Base-by-base conservation (phyloP, 2,329 filamentous ascomycete genomes). In the Ophiostoma ulmi region DNA sequence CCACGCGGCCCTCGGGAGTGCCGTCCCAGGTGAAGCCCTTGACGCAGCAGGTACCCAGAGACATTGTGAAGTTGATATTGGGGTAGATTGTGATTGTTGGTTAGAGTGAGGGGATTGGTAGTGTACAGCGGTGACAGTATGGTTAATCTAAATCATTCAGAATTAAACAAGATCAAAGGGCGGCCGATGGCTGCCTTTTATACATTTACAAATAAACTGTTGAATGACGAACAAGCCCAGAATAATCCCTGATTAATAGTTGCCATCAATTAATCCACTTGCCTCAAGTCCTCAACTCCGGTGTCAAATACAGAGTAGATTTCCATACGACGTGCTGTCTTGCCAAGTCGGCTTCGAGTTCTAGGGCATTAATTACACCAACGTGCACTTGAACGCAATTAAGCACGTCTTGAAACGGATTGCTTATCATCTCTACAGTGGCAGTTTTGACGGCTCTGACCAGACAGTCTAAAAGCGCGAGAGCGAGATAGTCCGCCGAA, bases 11-110 rank as follows among this genome's bases (percentile, higher is more conserved):
- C 17, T 76, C 77, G 10, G 81, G 80, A 5, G 75, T 75, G 65
- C 80, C 80, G 1, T 77, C 74, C 74, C 82, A 80, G 36, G 80
- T 72, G 52, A 76, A 76, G 72, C 82, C 82, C 52, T 72, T 75
- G 76, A 82, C 80, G 73, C 81, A 83, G 71, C 73, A 74, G 22
- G 38, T 22, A 6, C 55, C 48, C 17, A 72, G 35, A 41, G 72
- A 52, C 72, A 72, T 72, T 44, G 31, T 44, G 41, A 5, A 44
- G 10, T 14, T 44, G 31, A 31, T 31, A 13, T 44, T 44, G 41
- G 41, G 22, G n/a, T 70, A 35, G 48, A 22, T 7, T 7, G 48
- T 22, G 17, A 14, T 13, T 1, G 14, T 58, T 22, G 52, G 52
- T 55, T 39, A 13, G 38, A 35, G 58, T 35, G 58, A 63, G n/a